These are phyloP conservation scores for Fusarium mexicanum DNA, from an alignment of 2,329 filamentous ascomycete species.

Conservation along the genomic window DNA sequence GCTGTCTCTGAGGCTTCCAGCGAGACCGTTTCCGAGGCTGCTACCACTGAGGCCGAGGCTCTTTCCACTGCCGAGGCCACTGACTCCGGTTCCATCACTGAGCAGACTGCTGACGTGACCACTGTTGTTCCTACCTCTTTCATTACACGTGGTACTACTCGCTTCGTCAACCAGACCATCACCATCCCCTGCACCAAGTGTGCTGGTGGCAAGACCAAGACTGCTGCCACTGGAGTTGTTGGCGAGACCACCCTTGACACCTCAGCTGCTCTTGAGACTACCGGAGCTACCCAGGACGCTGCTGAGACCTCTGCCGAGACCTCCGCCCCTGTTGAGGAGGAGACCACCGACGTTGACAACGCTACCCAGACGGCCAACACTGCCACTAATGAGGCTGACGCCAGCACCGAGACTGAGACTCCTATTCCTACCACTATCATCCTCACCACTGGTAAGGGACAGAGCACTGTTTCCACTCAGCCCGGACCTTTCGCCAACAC, in stretches of 20 bases:
- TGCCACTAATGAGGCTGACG: slow-evolving; percentile 19
- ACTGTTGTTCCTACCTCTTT: slow-evolving; percentile 34
- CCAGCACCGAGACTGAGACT: slow-evolving; percentile 13
- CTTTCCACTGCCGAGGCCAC: slow-evolving; percentile 8
- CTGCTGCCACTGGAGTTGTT: slow-evolving; percentile 3
- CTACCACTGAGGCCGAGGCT: slow-evolving; percentile 8
- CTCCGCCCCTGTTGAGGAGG: slow-evolving; percentile 18
- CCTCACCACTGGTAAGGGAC: slow-evolving; percentile 30
- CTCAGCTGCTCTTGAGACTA: slow-evolving; percentile 12
- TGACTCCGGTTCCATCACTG: slow-evolving; percentile 5
- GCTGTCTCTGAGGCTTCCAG: not conserved
- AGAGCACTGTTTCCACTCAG: slow-evolving; percentile 17
- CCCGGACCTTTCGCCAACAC: slow-evolving; percentile 35
- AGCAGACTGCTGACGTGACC: slow-evolving; percentile 29
- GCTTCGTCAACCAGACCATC: slow-evolving; percentile 32
- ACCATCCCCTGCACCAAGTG: slow-evolving; percentile 34
- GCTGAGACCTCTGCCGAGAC: slow-evolving; percentile 12
- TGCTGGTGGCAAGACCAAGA: slow-evolving; percentile 21
- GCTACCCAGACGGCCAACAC: slow-evolving; percentile 23
- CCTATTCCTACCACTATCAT: slow-evolving; percentile 26
- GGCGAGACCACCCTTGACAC: slow-evolving; percentile 17
- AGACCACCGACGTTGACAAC: slow-evolving; percentile 18
- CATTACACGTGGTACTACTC: slow-evolving; percentile 30
- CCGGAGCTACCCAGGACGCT: slow-evolving; percentile 3
- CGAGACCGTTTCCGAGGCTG: not conserved